A percentile compares a stretch with the other conserved stretches of the same genome.
Evolutionary conservation across 257 asterid genomes (phyloP).

Genomic region (Solanum chaucha): DNA sequence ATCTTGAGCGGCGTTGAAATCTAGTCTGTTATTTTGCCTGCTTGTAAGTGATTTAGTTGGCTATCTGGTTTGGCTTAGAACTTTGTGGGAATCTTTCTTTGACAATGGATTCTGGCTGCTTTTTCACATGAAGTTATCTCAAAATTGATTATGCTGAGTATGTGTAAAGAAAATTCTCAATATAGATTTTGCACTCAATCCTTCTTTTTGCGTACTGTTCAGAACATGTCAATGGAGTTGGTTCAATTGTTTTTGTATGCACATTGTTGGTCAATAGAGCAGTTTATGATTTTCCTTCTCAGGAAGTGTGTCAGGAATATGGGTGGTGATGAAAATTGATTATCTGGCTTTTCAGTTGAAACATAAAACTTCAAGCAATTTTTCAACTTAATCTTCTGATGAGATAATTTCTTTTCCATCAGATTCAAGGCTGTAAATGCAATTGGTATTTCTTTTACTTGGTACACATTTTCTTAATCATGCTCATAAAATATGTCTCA

Average conservation of each 20-base stretch:
- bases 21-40: neutral
- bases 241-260: neutral
- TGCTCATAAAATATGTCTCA: neutral
- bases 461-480: neutral
- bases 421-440: neutral
- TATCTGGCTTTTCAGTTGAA: neutral
- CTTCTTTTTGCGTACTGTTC: neutral
- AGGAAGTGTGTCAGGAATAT: neutral
- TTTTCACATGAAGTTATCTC: neutral
- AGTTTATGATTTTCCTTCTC: neutral
- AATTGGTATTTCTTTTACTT: neutral
- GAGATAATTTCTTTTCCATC: neutral
- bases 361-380: neutral
- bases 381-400: neutral
- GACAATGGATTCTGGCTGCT: neutral
- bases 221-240: neutral
- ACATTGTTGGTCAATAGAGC: neutral
- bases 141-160: neutral
- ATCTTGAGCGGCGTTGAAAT: neutral
- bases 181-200: neutral
- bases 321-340: neutral
- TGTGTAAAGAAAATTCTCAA: neutral
- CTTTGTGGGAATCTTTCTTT: neutral
- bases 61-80: neutral
- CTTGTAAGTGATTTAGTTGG: neutral